phyloP scores from a whole-genome alignment of 2,329 filamentous ascomycete species.

The Trichoderma cornu-damae region DNA sequence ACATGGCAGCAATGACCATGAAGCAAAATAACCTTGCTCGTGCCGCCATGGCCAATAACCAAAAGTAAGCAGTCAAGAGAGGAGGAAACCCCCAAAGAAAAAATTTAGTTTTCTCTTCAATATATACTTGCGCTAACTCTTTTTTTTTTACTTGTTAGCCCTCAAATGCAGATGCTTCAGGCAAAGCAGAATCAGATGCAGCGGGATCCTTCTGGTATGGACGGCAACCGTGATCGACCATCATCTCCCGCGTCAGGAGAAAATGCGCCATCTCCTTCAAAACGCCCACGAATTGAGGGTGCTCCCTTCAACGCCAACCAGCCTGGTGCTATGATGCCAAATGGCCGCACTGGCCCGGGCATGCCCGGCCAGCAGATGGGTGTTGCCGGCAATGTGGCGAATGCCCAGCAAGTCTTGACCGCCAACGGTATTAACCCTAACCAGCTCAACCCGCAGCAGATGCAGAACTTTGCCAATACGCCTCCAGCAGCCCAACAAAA shows the following conservation, averaged over 20 bases:
- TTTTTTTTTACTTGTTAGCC: slow-evolving; percentile 38
- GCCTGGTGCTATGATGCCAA: slow-evolving; percentile 60
- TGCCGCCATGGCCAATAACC: slow-evolving; percentile 73
- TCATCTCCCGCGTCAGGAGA: slow-evolving; percentile 78
- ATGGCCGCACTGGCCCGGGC: slow-evolving; percentile 63
- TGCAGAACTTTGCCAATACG: slow-evolving; percentile 57
- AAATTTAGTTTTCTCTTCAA: too few species aligned
- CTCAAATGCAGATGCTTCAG: slow-evolving; percentile 70
- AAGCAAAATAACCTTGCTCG: slow-evolving; percentile 62
- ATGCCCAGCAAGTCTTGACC: slow-evolving; percentile 56
- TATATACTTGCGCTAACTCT: not conserved
- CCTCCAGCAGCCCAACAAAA: slow-evolving; percentile 66
- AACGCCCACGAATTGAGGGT: slow-evolving; percentile 74
- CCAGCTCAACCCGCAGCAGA: slow-evolving; percentile 69
- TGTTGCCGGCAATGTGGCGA: slow-evolving; percentile 41
- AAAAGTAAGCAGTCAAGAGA: slow-evolving; percentile 56
- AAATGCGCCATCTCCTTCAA: slow-evolving; percentile 87
- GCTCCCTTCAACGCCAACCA: slow-evolving; percentile 68
- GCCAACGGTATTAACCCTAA: slow-evolving; percentile 70
- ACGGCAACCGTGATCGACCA: slow-evolving; percentile 73
- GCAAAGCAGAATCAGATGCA: slow-evolving; percentile 79
- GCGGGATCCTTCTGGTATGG: slow-evolving; percentile 79
- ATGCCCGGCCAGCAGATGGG: slow-evolving; percentile 68
- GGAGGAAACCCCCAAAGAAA: too few species aligned
- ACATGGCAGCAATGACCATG: slow-evolving; percentile 52